A percentile compares a stretch with the other conserved stretches of the same genome.
Evolutionary conservation across 2,329 filamentous ascomycete species (phyloP).

Genomic region (Aspergillus jensenii): DNA sequence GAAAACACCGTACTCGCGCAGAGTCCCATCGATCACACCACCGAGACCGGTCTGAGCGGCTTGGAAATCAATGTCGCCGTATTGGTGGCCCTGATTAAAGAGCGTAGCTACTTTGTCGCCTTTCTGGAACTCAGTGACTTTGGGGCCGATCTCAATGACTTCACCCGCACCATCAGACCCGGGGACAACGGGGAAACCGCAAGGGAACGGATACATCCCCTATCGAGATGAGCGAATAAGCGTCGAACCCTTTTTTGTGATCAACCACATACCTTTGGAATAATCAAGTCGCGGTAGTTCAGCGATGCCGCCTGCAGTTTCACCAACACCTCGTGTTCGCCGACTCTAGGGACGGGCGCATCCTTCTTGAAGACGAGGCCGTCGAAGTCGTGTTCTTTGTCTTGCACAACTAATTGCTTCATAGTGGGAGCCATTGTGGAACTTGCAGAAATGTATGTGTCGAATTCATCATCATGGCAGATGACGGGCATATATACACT

Average conservation of each 20-base stretch:
- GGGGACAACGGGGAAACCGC: slow-evolving; percentile 31
- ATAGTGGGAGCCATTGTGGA: slow-evolving; percentile 35
- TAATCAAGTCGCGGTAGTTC: slow-evolving; percentile 52
- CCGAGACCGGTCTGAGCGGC: slow-evolving; percentile 61
- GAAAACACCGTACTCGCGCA: slow-evolving; percentile 68
- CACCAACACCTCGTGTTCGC: slow-evolving; percentile 71
- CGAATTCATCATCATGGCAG: no score
- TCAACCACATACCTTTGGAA: no score
- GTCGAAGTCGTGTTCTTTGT: slow-evolving; percentile 57
- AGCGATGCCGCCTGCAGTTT: slow-evolving; percentile 55
- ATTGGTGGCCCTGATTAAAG: slow-evolving; percentile 59
- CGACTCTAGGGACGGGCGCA: slow-evolving; percentile 58
- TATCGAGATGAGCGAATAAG: no score
- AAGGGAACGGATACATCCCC: slow-evolving; percentile 35
- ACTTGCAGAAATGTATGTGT: no score
- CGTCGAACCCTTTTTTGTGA: slow-evolving; percentile 38
- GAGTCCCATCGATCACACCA: slow-evolving; percentile 64
- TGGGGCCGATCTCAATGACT: slow-evolving; percentile 53
- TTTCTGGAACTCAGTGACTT: slow-evolving; percentile 56
- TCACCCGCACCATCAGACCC: slow-evolving; percentile 45
- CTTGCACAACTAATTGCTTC: slow-evolving; percentile 56
- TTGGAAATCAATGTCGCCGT: slow-evolving; percentile 45
- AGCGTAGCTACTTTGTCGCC: slow-evolving; percentile 60
- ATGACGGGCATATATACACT: no score
- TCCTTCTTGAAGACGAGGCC: slow-evolving; percentile 56